Evolutionary conservation across 805 yeast species (phyloP).

Genomic region (Saturnispora hagleri): DNA sequence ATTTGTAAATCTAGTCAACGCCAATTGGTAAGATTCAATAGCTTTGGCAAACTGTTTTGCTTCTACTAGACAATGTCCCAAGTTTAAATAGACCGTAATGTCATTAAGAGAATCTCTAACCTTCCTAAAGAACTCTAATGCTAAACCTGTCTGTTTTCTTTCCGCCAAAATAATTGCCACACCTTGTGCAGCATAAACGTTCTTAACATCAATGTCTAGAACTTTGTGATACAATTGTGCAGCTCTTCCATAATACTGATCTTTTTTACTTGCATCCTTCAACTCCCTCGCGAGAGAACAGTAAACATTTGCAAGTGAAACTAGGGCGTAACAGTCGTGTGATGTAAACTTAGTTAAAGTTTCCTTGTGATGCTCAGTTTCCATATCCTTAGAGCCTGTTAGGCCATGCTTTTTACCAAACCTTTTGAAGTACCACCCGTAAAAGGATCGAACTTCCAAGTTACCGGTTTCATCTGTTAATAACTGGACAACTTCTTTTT

Average conservation of each 20-base stretch:
- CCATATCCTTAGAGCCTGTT: constrained; percentile 45
- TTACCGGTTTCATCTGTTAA: constrained; percentile 47
- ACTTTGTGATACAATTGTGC: constrained; percentile 88
- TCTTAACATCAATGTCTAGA: constrained; percentile 68
- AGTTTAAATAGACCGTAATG: constrained; percentile 70
- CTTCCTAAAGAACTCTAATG: constrained; percentile 79
- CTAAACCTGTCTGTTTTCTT: constrained; percentile 60
- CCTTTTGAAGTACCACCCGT: constrained; percentile 77
- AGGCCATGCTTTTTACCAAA: constrained; percentile 44
- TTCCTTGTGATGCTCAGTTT: constrained; percentile 73
- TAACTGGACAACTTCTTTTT: constrained; percentile 45
- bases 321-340: constrained; percentile 83
- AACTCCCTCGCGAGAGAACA: constrained; percentile 72
- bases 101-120: constrained; percentile 85
- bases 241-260: constrained; percentile 78
- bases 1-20: constrained; percentile 54
- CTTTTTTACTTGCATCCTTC: constrained; percentile 49
- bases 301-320: constrained; percentile 85
- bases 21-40: constrained; percentile 80
- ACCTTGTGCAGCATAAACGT: constrained; percentile 97
- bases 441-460: constrained; percentile 80
- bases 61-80: constrained; percentile 82
- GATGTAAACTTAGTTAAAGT: constrained; percentile 75
- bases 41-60: constrained; percentile 77
- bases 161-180: constrained; percentile 89